These are phyloP conservation scores for Proteromonas lacertae DNA, from an alignment of 352 stramenopile genomes.

Conservation along the genomic window DNA sequence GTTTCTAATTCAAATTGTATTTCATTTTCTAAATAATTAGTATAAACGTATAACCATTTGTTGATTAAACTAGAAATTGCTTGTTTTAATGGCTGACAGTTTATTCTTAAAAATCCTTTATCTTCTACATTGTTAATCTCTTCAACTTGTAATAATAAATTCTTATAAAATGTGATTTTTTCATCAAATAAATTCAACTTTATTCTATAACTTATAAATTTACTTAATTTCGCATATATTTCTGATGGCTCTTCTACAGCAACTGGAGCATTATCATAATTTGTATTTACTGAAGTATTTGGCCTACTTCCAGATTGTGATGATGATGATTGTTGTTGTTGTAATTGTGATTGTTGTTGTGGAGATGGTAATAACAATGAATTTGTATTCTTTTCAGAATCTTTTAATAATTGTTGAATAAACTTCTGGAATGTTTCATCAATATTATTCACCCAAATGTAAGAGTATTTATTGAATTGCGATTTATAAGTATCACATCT, in stretches of 20 bases:
- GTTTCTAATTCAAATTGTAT: constrained; percentile 33
- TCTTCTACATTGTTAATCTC: constrained; percentile 38
- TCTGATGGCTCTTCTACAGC: too few species aligned
- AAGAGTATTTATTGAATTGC: constrained; percentile 47
- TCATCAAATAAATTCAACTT: constrained; percentile 42
- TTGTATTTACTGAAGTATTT: background rate
- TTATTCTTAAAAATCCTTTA: constrained; percentile 53
- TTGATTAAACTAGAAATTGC: constrained; percentile 54
- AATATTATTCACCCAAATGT: constrained; percentile 52
- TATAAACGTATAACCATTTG: constrained; percentile 72
- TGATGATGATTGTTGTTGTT: background rate
- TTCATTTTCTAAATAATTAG: constrained; percentile 48
- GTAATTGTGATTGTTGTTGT: background rate
- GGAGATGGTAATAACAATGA: constrained; percentile 2
- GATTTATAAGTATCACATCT: constrained; percentile 19
- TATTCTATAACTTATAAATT: too few species aligned
- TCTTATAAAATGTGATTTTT: constrained; percentile 41
- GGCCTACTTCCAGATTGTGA: background rate
- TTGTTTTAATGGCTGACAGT: constrained; percentile 65
- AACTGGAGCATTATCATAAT: too few species aligned
- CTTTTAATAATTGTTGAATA: constrained; percentile 8
- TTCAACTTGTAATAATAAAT: constrained; percentile 43
- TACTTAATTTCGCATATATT: too few species aligned
- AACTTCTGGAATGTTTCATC: constrained; percentile 43
- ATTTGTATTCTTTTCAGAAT: too few species aligned